phyloP scores from a whole-genome alignment of 225 moss, liverwort and hornwort species.

The Antitrichia curtipendula region DNA sequence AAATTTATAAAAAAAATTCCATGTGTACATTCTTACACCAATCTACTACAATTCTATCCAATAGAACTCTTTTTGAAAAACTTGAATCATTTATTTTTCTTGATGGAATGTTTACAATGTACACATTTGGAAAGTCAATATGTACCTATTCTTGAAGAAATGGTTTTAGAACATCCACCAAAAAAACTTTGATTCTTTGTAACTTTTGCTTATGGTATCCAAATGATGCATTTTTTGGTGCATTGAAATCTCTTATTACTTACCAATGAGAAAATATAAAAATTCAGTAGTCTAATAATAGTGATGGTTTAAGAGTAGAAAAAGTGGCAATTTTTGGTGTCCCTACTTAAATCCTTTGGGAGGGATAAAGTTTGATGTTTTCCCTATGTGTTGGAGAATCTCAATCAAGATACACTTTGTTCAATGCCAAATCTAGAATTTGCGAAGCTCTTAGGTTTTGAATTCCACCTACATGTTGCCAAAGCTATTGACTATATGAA shows the following conservation, averaged over 20 bases:
- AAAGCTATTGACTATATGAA: not conserved
- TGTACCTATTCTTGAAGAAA: not conserved
- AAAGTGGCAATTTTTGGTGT: fast-evolving
- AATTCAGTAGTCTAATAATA: not conserved
- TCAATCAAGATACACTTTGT: not conserved
- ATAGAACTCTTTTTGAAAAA: not conserved
- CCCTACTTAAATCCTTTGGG: not conserved
- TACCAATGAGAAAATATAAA: not conserved
- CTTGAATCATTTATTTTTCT: not conserved
- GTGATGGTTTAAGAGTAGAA: fast-evolving
- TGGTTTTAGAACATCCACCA: not conserved
- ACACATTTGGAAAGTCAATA: not conserved
- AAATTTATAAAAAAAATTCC: not conserved
- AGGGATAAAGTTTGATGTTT: not conserved
- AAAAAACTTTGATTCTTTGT: not conserved
- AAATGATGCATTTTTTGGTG: not conserved
- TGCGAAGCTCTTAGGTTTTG: not conserved
- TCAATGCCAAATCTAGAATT: not conserved
- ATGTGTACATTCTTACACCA: not conserved
- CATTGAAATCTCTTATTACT: not conserved
- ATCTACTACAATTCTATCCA: not conserved
- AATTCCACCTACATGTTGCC: not conserved
- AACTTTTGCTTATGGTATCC: not conserved
- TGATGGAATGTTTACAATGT: not conserved
- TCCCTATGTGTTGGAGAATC: fast-evolving